Percentiles rank a stretch among this genome's conserved stretches.
Conservation (phyloP, 2,329 filamentous ascomycete species). For the Monosporascus sp. region DNA sequence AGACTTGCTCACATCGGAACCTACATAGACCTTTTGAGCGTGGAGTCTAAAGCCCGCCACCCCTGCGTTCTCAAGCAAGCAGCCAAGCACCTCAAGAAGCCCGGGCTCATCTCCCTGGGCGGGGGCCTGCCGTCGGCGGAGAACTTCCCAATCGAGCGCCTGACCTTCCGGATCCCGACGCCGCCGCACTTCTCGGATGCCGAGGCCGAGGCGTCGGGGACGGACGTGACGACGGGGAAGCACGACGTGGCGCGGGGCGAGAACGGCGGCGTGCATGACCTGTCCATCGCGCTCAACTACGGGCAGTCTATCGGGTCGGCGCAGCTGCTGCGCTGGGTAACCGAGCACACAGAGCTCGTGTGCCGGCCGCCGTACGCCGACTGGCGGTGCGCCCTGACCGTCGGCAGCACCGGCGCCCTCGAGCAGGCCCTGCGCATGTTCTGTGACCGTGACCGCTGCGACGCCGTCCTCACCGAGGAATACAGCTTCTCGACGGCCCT, state of each 20-base stretch:
- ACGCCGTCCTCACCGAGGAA: constrained; percentile 80
- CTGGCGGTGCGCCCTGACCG: constrained; percentile 78
- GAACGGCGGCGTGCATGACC: constrained; percentile 53
- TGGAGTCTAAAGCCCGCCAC: constrained; percentile 55
- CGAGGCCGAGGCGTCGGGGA: constrained; percentile 49
- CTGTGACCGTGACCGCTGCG: constrained; percentile 60
- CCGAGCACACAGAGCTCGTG: constrained; percentile 91
- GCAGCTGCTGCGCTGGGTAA: constrained; percentile 84
- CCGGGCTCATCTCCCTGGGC: constrained; percentile 85
- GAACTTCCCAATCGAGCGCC: constrained; percentile 84
- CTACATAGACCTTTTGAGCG: constrained; percentile 48
- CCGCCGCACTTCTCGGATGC: constrained; percentile 66
- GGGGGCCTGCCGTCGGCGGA: constrained; percentile 84
- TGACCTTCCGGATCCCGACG: constrained; percentile 68
- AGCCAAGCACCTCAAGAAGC: constrained; percentile 71
- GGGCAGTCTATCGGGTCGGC: constrained; percentile 80
- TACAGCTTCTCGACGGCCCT: constrained; percentile 79
- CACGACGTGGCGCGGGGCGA: constrained; percentile 56
- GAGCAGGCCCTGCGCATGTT: constrained; percentile 84
- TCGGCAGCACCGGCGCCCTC: constrained; percentile 80
- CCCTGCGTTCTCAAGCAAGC: constrained; percentile 77
- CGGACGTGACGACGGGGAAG: constrained; percentile 67
- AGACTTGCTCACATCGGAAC: constrained; percentile 9
- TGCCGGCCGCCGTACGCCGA: constrained; percentile 83
- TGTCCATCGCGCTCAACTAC: constrained; percentile 89